Percentiles rank a stretch among this genome's conserved stretches.
These are phyloP conservation scores for Pholiota molesta DNA, from an alignment of 768 basidiomycete species.

Conservation along the genomic window DNA sequence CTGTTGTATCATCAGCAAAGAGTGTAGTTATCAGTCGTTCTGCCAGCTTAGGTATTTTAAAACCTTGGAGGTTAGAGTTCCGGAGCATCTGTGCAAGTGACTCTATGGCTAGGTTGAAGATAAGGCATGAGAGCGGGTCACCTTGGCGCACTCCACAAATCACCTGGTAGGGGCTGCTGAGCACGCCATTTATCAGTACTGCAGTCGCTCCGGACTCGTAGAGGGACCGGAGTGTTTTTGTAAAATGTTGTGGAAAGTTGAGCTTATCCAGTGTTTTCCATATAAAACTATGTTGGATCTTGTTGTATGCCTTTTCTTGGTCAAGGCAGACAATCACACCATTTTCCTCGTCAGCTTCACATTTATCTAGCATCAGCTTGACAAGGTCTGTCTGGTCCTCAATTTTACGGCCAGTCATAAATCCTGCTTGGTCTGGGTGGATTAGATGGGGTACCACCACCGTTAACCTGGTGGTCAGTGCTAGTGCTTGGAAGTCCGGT, in stretches of 20 bases:
- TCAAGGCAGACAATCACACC: slow-evolving; percentile 31
- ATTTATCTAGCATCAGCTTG: slow-evolving; percentile 26
- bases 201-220: too few species aligned
- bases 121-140: too few species aligned
- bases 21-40: too few species aligned
- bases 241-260: slow-evolving; percentile 29
- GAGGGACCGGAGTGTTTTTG: slow-evolving; percentile 28
- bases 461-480: slow-evolving; percentile 21
- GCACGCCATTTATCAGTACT: too few species aligned
- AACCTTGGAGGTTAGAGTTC: too few species aligned
- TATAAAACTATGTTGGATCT: slow-evolving; percentile 34
- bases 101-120: too few species aligned
- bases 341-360: slow-evolving; percentile 27
- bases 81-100: too few species aligned
- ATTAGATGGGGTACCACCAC: slow-evolving; percentile 23
- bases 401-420: slow-evolving; percentile 35
- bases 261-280: slow-evolving; percentile 26
- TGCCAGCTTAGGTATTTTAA: too few species aligned
- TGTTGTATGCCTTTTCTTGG: slow-evolving; percentile 43
- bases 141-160: too few species aligned
- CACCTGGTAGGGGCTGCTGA: too few species aligned
- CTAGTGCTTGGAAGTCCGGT: too few species aligned
- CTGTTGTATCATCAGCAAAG: too few species aligned
- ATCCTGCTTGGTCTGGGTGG: slow-evolving; percentile 37
- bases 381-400: slow-evolving; percentile 35